Percentiles rank a stretch among this genome's conserved stretches.
Conservation (phyloP, 768 basidiomycete genomes). For the Rhodotorula kratochvilovae region DNA sequence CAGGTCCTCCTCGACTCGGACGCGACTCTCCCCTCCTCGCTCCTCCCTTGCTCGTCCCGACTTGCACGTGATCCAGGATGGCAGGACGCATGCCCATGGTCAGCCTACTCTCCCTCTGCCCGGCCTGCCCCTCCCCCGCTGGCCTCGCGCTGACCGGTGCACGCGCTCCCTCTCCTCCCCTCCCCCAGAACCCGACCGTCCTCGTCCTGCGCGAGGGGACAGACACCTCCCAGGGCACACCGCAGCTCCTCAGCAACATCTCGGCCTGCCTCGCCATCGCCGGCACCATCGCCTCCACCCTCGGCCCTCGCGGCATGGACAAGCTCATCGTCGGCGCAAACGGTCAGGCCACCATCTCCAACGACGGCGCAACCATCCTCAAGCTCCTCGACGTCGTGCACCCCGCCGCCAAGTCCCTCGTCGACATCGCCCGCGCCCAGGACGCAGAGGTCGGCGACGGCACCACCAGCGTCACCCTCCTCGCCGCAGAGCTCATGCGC, state of each 20-base stretch:
- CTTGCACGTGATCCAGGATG: conserved; percentile 14
- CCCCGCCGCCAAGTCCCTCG: conserved; percentile 93
- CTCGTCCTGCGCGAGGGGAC: conserved; percentile 40
- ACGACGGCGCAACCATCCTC: conserved; percentile 97
- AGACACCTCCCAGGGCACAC: conserved; percentile 38
- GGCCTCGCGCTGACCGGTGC: not conserved
- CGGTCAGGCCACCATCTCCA: conserved; percentile 96
- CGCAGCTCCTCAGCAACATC: conserved; percentile 87
- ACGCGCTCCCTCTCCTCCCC: not conserved
- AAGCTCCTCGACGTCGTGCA: conserved; percentile 97
- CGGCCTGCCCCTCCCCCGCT: not conserved
- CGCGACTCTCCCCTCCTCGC: no score
- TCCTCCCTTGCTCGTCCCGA: not conserved
- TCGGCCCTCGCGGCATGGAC: conserved; percentile 99
- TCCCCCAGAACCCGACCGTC: conserved; percentile 34
- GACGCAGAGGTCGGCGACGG: conserved; percentile 99
- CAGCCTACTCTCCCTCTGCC: not conserved
- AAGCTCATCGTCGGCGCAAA: conserved; percentile 81
- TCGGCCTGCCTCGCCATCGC: conserved; percentile 91
- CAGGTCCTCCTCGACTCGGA: no score
- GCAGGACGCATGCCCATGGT: conserved; percentile 38
- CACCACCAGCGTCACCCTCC: conserved; percentile 88
- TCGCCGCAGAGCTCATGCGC: conserved; percentile 90
- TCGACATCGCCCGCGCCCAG: conserved; percentile 96
- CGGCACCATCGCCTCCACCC: conserved; percentile 83